These are phyloP conservation scores for Beauveria asiatica DNA, from an alignment of 2,329 filamentous ascomycete genomes.

Conservation along the genomic window DNA sequence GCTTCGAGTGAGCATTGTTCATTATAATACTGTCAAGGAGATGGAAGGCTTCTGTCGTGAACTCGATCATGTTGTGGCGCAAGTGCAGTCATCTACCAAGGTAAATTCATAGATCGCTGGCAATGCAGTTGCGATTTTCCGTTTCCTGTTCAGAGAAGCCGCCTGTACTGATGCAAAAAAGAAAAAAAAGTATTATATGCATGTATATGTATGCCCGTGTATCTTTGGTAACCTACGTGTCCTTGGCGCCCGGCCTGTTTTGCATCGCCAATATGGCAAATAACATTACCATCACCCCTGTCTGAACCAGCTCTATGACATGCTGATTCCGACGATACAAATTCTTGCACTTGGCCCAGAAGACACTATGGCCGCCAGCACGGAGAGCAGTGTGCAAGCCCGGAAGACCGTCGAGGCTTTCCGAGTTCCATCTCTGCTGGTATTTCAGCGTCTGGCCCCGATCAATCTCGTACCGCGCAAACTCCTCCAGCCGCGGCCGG, in stretches of 20 bases:
- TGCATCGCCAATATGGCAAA: neutral
- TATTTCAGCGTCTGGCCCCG: neutral
- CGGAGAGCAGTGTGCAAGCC: neutral
- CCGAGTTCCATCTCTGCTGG: neutral
- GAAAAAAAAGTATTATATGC: neutral
- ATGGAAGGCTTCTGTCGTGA: neutral
- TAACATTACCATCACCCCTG: neutral
- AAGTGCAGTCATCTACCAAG: neutral
- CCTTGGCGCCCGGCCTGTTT: neutral
- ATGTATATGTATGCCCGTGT: no score
- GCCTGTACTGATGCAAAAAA: neutral
- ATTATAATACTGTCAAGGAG: constrained; percentile 7
- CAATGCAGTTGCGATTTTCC: no score
- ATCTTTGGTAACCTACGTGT: neutral
- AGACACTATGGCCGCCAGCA: neutral
- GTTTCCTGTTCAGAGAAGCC: neutral
- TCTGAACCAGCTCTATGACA: neutral
- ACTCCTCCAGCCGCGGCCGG: neutral
- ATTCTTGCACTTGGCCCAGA: neutral
- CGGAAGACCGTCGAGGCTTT: neutral
- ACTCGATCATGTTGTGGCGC: neutral
- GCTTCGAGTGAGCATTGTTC: neutral
- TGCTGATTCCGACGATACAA: neutral
- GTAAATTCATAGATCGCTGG: no score
- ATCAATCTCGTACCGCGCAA: neutral